Percentiles rank a stretch among this genome's conserved stretches.
These are phyloP conservation scores for Schoenoplectus triqueter DNA, from an alignment of 202 grass and related monocot genomes.

Conservation along the genomic window DNA sequence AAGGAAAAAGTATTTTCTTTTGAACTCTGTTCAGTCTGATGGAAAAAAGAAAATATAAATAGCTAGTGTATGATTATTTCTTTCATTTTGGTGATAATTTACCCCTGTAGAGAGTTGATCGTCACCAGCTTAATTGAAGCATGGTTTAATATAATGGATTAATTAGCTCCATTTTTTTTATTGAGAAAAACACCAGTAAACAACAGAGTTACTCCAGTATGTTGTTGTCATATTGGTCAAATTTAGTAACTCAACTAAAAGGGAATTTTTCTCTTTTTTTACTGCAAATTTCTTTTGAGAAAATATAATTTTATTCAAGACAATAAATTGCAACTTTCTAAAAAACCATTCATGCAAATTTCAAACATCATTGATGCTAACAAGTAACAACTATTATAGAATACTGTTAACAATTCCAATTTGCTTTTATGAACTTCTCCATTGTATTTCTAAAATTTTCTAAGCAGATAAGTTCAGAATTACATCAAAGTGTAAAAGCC, in stretches of 20 bases:
- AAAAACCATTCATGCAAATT: no score
- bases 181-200: not conserved
- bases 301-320: not conserved
- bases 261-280: no score
- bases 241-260: no score
- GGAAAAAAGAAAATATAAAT: no score
- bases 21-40: no score
- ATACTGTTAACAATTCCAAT: not conserved
- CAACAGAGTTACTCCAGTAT: not conserved
- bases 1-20: no score
- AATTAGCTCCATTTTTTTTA: not conserved
- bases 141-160: not conserved
- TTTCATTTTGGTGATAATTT: not conserved
- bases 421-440: not conserved
- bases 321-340: no score
- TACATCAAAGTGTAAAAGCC: not conserved
- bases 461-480: not conserved
- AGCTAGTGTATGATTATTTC: no score
- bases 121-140: no score
- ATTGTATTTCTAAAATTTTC: not conserved
- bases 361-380: not conserved
- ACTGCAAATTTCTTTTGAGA: not conserved
- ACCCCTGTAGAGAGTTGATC: not conserved
- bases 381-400: no score
- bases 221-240: no score